Evolutionary conservation across 805 yeast species (phyloP).

Genomic region (Priceomyces castillae): DNA sequence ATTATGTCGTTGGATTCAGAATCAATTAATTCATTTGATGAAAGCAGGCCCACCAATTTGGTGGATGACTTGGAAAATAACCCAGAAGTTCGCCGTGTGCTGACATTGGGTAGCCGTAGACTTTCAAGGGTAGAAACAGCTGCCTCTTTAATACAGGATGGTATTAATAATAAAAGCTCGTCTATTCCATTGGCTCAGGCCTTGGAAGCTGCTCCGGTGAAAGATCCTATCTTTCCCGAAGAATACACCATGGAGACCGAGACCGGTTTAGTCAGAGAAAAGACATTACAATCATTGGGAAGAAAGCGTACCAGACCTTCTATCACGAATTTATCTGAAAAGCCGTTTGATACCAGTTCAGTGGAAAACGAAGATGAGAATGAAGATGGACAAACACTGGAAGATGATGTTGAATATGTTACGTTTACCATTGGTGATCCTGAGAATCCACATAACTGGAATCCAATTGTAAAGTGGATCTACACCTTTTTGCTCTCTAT

Average conservation of each 20-base stretch:
- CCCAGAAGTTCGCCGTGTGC: not conserved
- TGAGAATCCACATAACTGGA: conserved; percentile 90
- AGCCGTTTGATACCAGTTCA: not conserved
- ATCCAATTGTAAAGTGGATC: conserved; percentile 49
- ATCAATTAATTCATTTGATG: not conserved
- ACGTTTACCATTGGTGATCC: conserved; percentile 80
- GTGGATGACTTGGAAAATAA: conserved; percentile 1
- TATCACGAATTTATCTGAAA: not conserved
- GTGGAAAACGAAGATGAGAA: conserved; percentile 21
- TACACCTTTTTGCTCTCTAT: conserved; percentile 68
- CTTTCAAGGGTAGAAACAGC: conserved; percentile 68
- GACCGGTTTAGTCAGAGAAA: conserved; percentile 83
- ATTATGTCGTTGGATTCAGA: not conserved
- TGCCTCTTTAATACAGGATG: conserved; percentile 61
- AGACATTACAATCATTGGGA: conserved; percentile 67
- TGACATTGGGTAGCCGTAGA: conserved; percentile 24
- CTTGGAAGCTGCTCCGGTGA: conserved; percentile 43
- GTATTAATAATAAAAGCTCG: conserved; percentile 45
- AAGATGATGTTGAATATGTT: conserved; percentile 77
- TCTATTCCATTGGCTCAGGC: conserved; percentile 36
- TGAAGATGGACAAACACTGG: conserved; percentile 6
- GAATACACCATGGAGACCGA: conserved; percentile 85
- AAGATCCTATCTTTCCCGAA: conserved; percentile 82
- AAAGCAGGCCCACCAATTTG: not conserved
- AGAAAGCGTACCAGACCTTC: conserved; percentile 29